Base-by-base conservation (phyloP, 2,329 filamentous ascomycete genomes). In the Lachnellula willkommii region DNA sequence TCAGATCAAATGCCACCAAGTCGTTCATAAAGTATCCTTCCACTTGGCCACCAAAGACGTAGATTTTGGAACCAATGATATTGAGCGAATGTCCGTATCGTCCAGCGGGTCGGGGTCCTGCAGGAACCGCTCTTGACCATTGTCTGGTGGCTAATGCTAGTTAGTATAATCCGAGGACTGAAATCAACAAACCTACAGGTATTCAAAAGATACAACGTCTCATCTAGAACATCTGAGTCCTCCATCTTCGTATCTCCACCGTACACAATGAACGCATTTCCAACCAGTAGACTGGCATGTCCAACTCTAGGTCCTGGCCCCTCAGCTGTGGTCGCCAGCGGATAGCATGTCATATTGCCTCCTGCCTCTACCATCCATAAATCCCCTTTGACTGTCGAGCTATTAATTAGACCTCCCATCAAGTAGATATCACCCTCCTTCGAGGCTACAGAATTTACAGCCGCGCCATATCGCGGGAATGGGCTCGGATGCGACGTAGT, bases 1-100 rank as follows among this genome's bases (percentile, higher is more conserved):
- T 99, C 52, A 99, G 75, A 69, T 99, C 95, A 67, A 99, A 99
- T 9, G 92, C 91, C 35, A 95, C 84, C 15, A 99, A 77, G 67
- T 99, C 94, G 66, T 99, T 99, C 84, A 99, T 97, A 69, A 99
- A 99, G 69, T 87, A 92, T 4, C 93, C 94, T 70, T 99, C 94
- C 1, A 97, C 93, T 68, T 99, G 94, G 50, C 94, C 94, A 69
- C 94, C 94, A 70, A 99, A 99, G 32, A 99, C 89, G 74, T 90
- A 99, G 45, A 99, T 93, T 70, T 95, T 97, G 58, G 94, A 97
- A 26, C 93, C 93, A 2, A 99, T 76, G 42, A 99, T 97, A 69
- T 97, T 99, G 59, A 99, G 74, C 0, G 94, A 95, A 71, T 99
- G 94, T 5, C 95, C 94, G 66, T 99, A 99, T 63, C 94, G 87